Evolutionary conservation across 2,329 filamentous ascomycete genomes (phyloP), one percentile per base, ranked within the genome.

Genomic region (Talaromyces sp.): DNA sequence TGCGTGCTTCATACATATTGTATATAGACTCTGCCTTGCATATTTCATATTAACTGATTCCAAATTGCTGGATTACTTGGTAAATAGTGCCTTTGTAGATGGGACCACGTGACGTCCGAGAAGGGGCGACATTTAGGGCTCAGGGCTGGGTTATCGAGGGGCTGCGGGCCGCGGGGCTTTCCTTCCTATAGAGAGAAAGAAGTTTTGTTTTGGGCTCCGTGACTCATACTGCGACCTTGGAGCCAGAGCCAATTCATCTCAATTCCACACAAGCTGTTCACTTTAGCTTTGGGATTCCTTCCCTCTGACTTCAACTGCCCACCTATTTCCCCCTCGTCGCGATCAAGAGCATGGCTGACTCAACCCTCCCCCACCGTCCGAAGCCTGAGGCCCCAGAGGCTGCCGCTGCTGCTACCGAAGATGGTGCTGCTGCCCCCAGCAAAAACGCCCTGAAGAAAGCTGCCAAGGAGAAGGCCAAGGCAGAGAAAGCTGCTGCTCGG

Each of bases 381-480:
- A 76, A 76, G 70, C 71, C 73, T 62, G 73, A 75, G 59, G 69
- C 24, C 49, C 63, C 64, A 51, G 66, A 65, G 60, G 68, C 66
- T 52, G 64, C 64, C 24, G 53, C 53, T 38, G 65, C 71, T 59
- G 61, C 70, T 26, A 73, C 69, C 53, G 77, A 75, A 63, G 78
- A 75, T 32, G 62, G 49, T 52, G 78, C 76, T 59, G 80, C 78
- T 58, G 78, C 78, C 14, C 81, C 84, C 49, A 91, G 88, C 63
- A 93, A 96, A 80, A 93, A 88, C 77, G 91, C 87, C 17, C 79
- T 89, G 65, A 96, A 96, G 81, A 96, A 96, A 81, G 87, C 89
- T 52, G 89, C 89, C 68, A 96, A 96, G 79, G 90, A 93, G 29
- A 92, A 92, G 79, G 93, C 93, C 74, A 93, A 96, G 77, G 90